Evolutionary conservation across 495 filamentous ascomycete genomes (phyloP).

Genomic region (Monascus purpureus): DNA sequence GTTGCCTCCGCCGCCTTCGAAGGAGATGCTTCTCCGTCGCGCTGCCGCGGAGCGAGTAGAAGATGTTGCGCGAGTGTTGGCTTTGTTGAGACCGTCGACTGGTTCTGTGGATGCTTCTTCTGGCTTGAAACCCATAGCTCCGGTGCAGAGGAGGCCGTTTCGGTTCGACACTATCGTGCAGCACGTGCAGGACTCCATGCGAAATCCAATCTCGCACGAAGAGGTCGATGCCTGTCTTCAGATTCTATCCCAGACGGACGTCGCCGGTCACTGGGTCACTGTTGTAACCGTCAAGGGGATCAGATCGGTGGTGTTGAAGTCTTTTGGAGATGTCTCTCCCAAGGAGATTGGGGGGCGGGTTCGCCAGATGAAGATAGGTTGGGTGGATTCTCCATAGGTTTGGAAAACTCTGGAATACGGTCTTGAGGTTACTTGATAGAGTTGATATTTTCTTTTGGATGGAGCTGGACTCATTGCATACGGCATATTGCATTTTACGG

Average conservation of each 20-base stretch:
- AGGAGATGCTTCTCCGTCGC: conserved; percentile 22
- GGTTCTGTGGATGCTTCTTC: conserved; percentile 15
- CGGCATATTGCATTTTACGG: no score
- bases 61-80: conserved; percentile 27
- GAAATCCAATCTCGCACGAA: conserved; percentile 23
- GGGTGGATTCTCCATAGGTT: conserved; percentile 12
- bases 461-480: no score
- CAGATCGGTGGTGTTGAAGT: conserved; percentile 31
- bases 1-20: conserved; percentile 28
- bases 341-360: conserved; percentile 26
- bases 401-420: conserved; percentile 3
- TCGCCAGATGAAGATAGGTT: conserved; percentile 19
- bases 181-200: conserved; percentile 26
- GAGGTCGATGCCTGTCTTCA: conserved; percentile 31
- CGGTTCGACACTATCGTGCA: conserved; percentile 23
- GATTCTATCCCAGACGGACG: conserved; percentile 23
- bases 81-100: conserved; percentile 20
- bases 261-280: conserved; percentile 32
- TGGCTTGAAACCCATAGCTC: conserved; percentile 18
- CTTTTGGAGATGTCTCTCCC: conserved; percentile 23
- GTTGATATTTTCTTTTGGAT: no score
- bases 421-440: no score
- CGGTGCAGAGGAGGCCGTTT: conserved; percentile 27
- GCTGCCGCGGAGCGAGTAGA: conserved; percentile 27
- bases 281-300: conserved; percentile 27